phyloP scores from a whole-genome alignment of 176 grass and related monocot genomes.

The Dactylis glomerata region DNA sequence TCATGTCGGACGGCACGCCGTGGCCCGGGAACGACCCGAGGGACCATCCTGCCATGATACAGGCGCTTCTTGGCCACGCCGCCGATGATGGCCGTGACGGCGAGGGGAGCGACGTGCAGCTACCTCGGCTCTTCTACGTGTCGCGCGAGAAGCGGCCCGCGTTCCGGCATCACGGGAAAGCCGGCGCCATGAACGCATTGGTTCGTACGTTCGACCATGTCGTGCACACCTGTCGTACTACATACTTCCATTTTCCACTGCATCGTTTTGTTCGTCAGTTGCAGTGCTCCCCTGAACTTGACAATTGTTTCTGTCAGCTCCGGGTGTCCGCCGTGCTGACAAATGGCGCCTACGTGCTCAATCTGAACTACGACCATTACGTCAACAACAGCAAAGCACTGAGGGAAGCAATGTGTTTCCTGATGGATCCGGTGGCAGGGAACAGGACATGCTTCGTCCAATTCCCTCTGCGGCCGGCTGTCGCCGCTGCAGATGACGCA shows the following conservation, averaged over 20 bases:
- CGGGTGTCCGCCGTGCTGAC: conserved; percentile 59
- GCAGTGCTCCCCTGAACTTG: neutral
- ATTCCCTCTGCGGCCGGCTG: conserved; percentile 47
- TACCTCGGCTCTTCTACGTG: conserved; percentile 61
- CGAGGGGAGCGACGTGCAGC: conserved; percentile 34
- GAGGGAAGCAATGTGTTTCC: conserved; percentile 58
- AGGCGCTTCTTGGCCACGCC: conserved; percentile 37
- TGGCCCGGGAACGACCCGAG: conserved; percentile 69
- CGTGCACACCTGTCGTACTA: neutral
- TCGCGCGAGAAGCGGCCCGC: conserved; percentile 63
- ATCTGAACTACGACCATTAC: conserved; percentile 54
- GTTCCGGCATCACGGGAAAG: conserved; percentile 55
- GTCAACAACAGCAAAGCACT: conserved; percentile 50
- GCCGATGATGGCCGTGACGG: conserved; percentile 41
- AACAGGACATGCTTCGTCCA: conserved; percentile 63
- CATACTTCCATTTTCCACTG: neutral
- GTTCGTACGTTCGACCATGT: conserved; percentile 16
- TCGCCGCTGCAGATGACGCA: neutral
- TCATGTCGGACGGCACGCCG: conserved; percentile 68
- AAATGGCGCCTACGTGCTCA: conserved; percentile 54
- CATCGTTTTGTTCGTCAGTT: neutral
- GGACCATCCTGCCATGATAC: conserved; percentile 72
- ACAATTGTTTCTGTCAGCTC: conserved; percentile 21
- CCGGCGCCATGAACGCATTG: conserved; percentile 72
- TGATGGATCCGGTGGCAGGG: conserved; percentile 38